These are phyloP conservation scores for Delitschia confertaspora DNA, from an alignment of 495 filamentous ascomycete species.

Conservation along the genomic window DNA sequence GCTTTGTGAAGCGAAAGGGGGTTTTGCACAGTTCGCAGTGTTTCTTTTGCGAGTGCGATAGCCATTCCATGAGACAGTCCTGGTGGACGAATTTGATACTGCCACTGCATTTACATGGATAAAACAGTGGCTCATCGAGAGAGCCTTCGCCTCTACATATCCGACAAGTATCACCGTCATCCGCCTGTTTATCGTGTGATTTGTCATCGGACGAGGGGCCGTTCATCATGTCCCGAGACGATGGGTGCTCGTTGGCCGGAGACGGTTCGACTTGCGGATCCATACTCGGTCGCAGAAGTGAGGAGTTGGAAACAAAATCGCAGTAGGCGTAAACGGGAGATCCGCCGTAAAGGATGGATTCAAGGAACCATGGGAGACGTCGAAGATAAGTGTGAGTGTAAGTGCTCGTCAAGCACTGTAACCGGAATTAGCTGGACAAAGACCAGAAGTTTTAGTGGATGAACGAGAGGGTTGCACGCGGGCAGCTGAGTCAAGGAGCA, in stretches of 20 bases:
- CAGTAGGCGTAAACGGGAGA: background rate
- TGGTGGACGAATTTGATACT: slow-evolving; percentile 99
- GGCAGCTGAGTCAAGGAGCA: no score
- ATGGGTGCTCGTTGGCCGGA: background rate
- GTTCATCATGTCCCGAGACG: slow-evolving; percentile 52
- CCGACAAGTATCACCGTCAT: slow-evolving; percentile 73
- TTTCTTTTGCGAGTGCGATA: slow-evolving; percentile 96
- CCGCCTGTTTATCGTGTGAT: slow-evolving; percentile 15
- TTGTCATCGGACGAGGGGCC: slow-evolving; percentile 44
- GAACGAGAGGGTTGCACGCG: no score
- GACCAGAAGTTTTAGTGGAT: no score
- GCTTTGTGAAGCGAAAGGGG: slow-evolving; percentile 91
- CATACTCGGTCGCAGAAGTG: background rate
- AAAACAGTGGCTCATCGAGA: slow-evolving; percentile 81
- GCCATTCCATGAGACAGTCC: slow-evolving; percentile 94
- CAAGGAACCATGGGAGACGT: slow-evolving; percentile 9
- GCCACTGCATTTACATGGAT: slow-evolving; percentile 96
- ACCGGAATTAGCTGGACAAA: no score
- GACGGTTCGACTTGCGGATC: background rate
- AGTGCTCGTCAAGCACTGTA: no score
- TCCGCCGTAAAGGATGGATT: background rate
- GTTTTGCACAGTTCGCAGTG: slow-evolving; percentile 99
- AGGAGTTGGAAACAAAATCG: background rate
- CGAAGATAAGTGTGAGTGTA: no score
- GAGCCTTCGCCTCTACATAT: slow-evolving; percentile 90